phyloP scores from a whole-genome alignment of 2,329 filamentous ascomycete genomes.

The Magnaporthiopsis poae region DNA sequence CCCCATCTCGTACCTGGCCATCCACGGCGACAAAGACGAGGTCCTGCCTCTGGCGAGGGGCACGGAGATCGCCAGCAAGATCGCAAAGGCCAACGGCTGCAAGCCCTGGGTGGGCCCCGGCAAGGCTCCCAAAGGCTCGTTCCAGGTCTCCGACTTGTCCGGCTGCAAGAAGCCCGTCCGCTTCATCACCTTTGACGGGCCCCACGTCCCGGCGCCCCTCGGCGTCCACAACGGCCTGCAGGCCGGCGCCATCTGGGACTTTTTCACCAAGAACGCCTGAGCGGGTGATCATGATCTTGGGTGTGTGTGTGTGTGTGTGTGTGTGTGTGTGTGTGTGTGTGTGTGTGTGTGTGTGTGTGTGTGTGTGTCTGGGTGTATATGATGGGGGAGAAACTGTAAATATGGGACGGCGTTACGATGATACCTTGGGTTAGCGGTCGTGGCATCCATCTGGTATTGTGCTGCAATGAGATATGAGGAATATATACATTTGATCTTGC shows the following conservation, averaged over 20 bases:
- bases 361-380: neutral
- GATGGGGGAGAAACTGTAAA: neutral
- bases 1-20: conserved; percentile 2
- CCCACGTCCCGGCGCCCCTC: conserved; percentile 4
- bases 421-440: neutral
- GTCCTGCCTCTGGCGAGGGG: conserved; percentile 23
- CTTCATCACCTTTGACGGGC: neutral
- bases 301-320: neutral
- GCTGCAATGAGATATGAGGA: neutral
- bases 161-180: neutral
- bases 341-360: too few species aligned
- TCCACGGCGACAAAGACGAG: conserved; percentile 18
- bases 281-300: neutral
- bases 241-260: conserved; percentile 2
- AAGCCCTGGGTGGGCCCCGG: neutral
- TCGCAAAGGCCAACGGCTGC: conserved; percentile 16
- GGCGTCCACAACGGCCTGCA: neutral
- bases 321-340: neutral
- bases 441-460: neutral
- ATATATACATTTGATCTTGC: neutral
- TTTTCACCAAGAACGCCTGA: conserved; percentile 2
- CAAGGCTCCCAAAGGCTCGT: neutral
- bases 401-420: neutral
- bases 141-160: neutral
- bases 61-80: conserved; percentile 25